phyloP scores from a whole-genome alignment of 805 yeast genomes.

The Saccharomycopsis amapae region DNA sequence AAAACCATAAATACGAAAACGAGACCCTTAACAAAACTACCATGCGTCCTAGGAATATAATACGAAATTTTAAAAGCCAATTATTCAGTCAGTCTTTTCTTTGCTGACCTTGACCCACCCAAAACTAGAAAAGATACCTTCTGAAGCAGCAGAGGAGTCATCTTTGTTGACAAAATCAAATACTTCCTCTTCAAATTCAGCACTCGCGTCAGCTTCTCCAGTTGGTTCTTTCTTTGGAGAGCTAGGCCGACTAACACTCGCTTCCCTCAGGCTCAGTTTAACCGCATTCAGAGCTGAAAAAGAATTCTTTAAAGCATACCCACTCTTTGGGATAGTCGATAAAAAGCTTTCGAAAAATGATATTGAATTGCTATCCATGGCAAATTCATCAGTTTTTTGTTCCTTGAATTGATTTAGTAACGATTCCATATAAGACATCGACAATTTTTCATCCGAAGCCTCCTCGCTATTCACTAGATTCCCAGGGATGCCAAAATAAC shows the following conservation, averaged over 20 bases:
- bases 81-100: constrained; percentile 10
- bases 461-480: constrained; percentile 8
- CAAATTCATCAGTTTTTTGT: not conserved
- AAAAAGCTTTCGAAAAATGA: constrained; percentile 15
- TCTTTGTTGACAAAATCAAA: not conserved
- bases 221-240: no score
- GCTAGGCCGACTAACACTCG: no score
- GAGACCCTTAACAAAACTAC: no score
- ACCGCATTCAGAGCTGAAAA: no score
- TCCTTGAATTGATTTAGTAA: constrained; percentile 20
- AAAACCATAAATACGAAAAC: no score
- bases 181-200: not conserved
- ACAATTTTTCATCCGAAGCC: constrained; percentile 4
- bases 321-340: constrained; percentile 18
- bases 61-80: not conserved
- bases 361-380: constrained; percentile 2
- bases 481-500: not conserved
- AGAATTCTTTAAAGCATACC: constrained; percentile 9
- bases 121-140: constrained; percentile 4
- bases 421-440: constrained; percentile 14
- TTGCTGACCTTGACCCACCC: constrained; percentile 20
- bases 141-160: not conserved
- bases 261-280: no score
- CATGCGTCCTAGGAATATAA: no score
- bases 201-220: not conserved